Base-by-base conservation (phyloP, 495 filamentous ascomycete species). In the Penicillium canescens region DNA sequence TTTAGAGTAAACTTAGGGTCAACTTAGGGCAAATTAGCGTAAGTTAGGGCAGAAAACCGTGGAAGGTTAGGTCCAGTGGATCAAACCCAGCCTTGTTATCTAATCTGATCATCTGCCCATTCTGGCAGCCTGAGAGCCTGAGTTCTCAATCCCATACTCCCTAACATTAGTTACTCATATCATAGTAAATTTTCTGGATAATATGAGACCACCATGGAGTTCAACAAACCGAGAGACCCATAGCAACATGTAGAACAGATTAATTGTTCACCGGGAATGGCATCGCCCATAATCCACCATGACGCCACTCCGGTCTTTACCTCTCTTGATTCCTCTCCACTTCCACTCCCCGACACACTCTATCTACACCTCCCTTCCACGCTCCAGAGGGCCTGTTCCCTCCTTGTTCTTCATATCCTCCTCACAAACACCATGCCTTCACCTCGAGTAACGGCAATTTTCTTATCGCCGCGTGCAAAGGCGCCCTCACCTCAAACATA, bases 71-170 rank as follows among this genome's bases (percentile, higher is more conserved):
- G 23, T 41, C 12, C 12, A 38, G 23, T 3, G 12, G 35, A 39
- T 39, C 24, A 23, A 20, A 24, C 36, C 36, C 23, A 16, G 36
- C 40, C 36, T 11, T 55, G 46, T 60, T 63, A 66, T 66, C 63
- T 66, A 63, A 66, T 66, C 63, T 66, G 63, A 66, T 66, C 56
- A 65, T 65, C 62, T 50, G 37, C 23, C 35, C 11, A 47, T 24
- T 33, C 21, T 37, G n/a, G n/a, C 18, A 18, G 18, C 35, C 31
- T 23, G 43, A 4, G 6, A 31, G 28, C 28, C 28, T 31, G 28
- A 31, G 28, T 8, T 5, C 9, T 7, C 24, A 18, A 1, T 31
- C 28, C 7, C 8, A 31, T 1, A 9, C 28, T 7, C 28, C 28
- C 6, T 31, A 18, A 18, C 18, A 18, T 18, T 18, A 18, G 18